Base-by-base conservation (phyloP, 495 filamentous ascomycete genomes). In the Podospora australis region DNA sequence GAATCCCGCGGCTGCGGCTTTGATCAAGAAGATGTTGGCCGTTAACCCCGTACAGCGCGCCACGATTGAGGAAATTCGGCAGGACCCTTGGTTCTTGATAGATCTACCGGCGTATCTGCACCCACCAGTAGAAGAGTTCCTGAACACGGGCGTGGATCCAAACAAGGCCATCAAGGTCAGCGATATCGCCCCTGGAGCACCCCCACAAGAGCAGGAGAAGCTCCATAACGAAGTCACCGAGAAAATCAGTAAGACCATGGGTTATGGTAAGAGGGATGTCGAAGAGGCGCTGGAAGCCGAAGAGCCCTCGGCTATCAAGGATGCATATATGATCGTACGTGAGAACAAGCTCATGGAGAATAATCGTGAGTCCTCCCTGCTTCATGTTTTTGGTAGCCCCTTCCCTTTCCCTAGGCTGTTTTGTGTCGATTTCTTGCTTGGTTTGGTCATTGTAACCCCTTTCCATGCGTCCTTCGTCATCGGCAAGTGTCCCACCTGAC, bases 271-370 rank as follows among this genome's bases (percentile, higher is more conserved):
- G 61, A 84, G 90, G 28, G 92, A 98, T 70, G 92, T 98, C 29
- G 85, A 95, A 63, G 91, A 96, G 60, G 91, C 92, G 26, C 71
- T 98, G 44, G 82, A 83, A 52, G 87, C 87, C 46, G 81, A 95
- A 39, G 92, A 98, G 60, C 91, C 92, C 29, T 96, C 88, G 50
- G 90, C 94, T 11, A 95, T 98, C 70, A 98, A 98, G 64, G 92
- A 98, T 73, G 92, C 92, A 11, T 98, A 97, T 66, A 82, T 95
- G 67, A 97, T 98, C 58, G 88, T 97, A 24, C 80, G 90, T 41
- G 92, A 98, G 69, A 97, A 98, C 65, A 90, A 96, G 64, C 79
- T 98, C 60, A 97, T 96, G 94, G 87, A 88, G 59, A 84, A 81
- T 25, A 95, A 88, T 65, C 90, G 90, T 95, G 68, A 78, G 82